Conservation (phyloP, 1,139 yeast genomes). For the Entelexis sorbosivorans region DNA sequence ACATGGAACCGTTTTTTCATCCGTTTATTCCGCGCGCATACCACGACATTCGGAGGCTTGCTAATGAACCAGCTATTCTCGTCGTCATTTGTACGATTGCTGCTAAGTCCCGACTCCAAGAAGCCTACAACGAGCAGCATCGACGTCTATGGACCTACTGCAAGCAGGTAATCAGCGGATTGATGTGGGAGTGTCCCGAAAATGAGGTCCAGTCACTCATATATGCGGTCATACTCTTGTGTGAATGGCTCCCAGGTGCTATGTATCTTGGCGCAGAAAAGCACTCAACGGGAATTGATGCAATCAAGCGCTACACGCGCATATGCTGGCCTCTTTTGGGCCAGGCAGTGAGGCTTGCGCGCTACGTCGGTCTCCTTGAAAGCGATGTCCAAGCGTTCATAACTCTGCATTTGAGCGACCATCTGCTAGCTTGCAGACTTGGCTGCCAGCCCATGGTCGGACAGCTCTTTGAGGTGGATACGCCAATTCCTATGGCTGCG, state of each 20-base stretch:
- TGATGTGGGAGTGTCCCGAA: conserved; percentile 14
- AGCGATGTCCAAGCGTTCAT: conserved; percentile 61
- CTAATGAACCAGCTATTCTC: conserved; percentile 14
- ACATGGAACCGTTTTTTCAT: conserved; percentile 62
- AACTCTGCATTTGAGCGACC: conserved; percentile 78
- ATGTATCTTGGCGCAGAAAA: conserved; percentile 3
- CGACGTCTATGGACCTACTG: conserved; percentile 62
- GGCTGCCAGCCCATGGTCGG: conserved; percentile 36
- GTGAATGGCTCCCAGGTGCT: conserved; percentile 17
- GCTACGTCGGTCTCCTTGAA: conserved; percentile 73
- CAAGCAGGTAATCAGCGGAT: conserved; percentile 33
- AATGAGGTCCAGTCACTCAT: conserved; percentile 10
- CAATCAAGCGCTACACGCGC: conserved; percentile 74
- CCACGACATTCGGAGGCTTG: conserved; percentile 32
- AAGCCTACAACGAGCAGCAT: conserved; percentile 6
- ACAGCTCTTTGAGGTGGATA: background rate
- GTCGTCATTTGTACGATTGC: conserved; percentile 11
- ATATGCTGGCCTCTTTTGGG: conserved; percentile 96
- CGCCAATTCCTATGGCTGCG: conserved; percentile 28
- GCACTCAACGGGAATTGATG: conserved; percentile 39
- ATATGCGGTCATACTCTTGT: conserved; percentile 11
- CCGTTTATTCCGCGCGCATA: conserved; percentile 73
- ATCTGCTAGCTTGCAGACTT: conserved; percentile 34
- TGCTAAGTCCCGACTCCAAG: conserved; percentile 10
- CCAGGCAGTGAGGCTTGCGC: conserved; percentile 74